Base-by-base conservation (phyloP, 2,329 filamentous ascomycete species). In the Cordyceps cateniannulata region DNA sequence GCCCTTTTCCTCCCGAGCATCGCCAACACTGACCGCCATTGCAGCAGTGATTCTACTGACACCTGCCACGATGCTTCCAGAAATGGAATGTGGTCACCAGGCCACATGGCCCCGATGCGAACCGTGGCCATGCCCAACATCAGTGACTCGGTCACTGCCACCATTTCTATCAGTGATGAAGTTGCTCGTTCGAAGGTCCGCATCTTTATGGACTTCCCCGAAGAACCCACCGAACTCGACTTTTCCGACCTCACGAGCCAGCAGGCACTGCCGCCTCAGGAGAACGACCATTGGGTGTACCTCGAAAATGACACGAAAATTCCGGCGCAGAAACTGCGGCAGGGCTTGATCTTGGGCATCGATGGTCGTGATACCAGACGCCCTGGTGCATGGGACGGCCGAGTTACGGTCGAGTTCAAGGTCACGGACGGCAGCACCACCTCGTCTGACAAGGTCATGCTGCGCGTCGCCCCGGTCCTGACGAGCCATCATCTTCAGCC, bases 311-410 rank as follows among this genome's bases (percentile, higher is more conserved):
- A 50, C 18, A 50, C 48, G 48, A 18, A 18, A 6, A 50, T 50
- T 14, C 48, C 48, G 29, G 48, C 48, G 8, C 7, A 32, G 8
- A 50, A 50, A 18, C 16, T 50, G 10, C 48, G 48, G 77, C 42
- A 45, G 20, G 42, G 42, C 9, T 45, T 45, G 42, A 22, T 22
- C n/a, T 22, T 45, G 42, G 42, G n/a, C 18, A 22, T 45, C n/a
- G 42, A 45, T 22, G 42, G 18, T 20, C 42, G 42, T 20, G 42
- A 45, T 22, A 45, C n/a, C 42, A 45, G 42, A 45, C 42, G 42
- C 3, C 20, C 42, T 3, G 42, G 42, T 22, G 7, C 3, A 10
- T 45, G 42, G 42, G 42, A 45, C n/a, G 42, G 42, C 9, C 18
- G 42, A 20, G 42, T 45, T 20, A 2, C 20, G 20, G 42, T 45